A percentile compares a stretch with the other conserved stretches of the same genome.
phyloP scores from a whole-genome alignment of 169 alveolate genomes.

The Amoebophrya sp. region DNA sequence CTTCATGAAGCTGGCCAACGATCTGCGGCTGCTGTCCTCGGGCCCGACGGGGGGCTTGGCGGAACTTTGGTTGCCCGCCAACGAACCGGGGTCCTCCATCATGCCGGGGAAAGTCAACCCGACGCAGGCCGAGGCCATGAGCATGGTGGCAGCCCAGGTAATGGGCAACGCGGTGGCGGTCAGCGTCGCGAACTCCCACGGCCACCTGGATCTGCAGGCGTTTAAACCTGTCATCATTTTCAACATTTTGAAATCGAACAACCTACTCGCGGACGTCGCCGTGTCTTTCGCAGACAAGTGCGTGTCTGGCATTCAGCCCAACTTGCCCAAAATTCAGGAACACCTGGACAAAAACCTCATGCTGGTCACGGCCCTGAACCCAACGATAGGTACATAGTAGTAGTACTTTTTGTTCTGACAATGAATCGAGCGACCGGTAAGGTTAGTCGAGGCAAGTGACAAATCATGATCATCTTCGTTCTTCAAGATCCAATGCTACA shows the following conservation, averaged over 20 bases:
- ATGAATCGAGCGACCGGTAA: too few species aligned
- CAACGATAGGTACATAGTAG: too few species aligned
- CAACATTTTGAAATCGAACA: conserved; percentile 66
- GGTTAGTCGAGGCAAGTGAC: too few species aligned
- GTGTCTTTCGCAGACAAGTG: conserved; percentile 70
- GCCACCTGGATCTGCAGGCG: conserved; percentile 81
- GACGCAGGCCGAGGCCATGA: conserved; percentile 82
- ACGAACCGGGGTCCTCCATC: conserved; percentile 83
- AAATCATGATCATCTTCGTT: too few species aligned
- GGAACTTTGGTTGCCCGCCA: conserved; percentile 73
- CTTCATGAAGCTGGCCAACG: conserved; percentile 75
- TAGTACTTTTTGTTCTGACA: too few species aligned
- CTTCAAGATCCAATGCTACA: too few species aligned
- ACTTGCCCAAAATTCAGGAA: conserved; percentile 31
- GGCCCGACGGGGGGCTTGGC: conserved; percentile 82
- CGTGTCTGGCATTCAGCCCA: conserved; percentile 71
- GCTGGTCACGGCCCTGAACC: neutral
- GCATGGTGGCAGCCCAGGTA: conserved; percentile 81
- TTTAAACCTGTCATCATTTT: conserved; percentile 76
- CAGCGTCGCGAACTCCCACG: conserved; percentile 75
- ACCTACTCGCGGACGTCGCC: conserved; percentile 68
- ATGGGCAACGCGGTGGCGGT: conserved; percentile 77
- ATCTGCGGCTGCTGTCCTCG: conserved; percentile 64
- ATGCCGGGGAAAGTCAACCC: conserved; percentile 90
- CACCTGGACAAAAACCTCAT: neutral